phyloP scores from a whole-genome alignment of 2,329 filamentous ascomycete genomes.

The Aschersonia sp. region DNA sequence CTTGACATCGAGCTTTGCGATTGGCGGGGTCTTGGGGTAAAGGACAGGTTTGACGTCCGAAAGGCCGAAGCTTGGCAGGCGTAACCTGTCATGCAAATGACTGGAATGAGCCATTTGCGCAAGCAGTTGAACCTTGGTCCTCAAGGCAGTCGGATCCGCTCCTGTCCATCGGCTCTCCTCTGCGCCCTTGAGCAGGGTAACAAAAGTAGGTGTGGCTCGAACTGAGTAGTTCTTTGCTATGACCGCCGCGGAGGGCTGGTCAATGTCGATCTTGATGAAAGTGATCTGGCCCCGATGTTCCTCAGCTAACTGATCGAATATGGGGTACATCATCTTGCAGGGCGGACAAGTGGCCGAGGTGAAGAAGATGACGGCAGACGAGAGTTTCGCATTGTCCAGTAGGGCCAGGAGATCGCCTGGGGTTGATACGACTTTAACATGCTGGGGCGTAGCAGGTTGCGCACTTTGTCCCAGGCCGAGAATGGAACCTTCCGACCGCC shows the following conservation, averaged over 20 bases:
- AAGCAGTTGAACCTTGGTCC: constrained; percentile 58
- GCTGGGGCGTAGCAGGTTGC: constrained; percentile 7
- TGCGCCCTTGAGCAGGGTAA: constrained; percentile 65
- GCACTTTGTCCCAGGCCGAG: constrained; percentile 33
- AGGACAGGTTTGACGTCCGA: constrained; percentile 50
- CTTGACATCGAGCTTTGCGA: constrained; percentile 70
- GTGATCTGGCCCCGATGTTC: constrained; percentile 54
- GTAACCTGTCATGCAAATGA: constrained; percentile 62
- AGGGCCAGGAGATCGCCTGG: constrained; percentile 14
- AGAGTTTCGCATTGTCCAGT: constrained; percentile 43
- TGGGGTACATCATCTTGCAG: constrained; percentile 70
- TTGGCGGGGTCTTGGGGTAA: constrained; percentile 66
- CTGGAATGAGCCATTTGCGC: constrained; percentile 60
- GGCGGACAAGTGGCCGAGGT: constrained; percentile 78
- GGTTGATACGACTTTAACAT: constrained; percentile 28
- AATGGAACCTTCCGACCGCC: constrained; percentile 34
- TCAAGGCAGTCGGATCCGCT: constrained; percentile 53
- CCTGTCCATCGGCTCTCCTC: constrained; percentile 73
- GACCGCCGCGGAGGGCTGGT: constrained; percentile 45
- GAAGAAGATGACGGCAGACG: constrained; percentile 79
- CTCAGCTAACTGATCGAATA: constrained; percentile 66
- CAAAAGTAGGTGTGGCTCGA: constrained; percentile 73
- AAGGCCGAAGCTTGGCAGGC: constrained; percentile 55
- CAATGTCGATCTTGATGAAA: constrained; percentile 75
- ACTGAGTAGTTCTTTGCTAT: constrained; percentile 54